Evolutionary conservation across 2,329 filamentous ascomycete species (phyloP).

Genomic region (Sporothrix luriei): DNA sequence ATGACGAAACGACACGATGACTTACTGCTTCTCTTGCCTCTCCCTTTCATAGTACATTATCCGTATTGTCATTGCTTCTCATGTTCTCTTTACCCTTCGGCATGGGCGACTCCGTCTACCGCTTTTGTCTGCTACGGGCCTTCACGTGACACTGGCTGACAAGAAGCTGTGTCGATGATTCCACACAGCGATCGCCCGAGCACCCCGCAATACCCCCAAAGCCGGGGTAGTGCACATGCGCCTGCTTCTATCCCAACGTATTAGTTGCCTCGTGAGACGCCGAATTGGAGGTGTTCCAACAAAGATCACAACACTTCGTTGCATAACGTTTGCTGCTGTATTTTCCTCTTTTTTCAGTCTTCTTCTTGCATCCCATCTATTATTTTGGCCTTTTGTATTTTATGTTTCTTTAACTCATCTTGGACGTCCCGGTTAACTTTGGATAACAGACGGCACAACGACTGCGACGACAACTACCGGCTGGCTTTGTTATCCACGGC

Average conservation of each 20-base stretch:
- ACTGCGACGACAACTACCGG: slow-evolving; percentile 8
- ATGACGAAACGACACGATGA: not conserved
- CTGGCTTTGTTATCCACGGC: not conserved
- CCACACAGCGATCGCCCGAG: not conserved
- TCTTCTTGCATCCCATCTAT: not conserved
- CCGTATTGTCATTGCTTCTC: not conserved
- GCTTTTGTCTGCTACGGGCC: not conserved
- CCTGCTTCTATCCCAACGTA: not conserved
- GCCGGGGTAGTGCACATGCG: not conserved
- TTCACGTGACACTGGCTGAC: not conserved
- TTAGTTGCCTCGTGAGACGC: not conserved
- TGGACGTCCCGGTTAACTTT: slow-evolving; percentile 5
- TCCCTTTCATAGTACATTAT: not conserved
- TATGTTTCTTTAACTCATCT: not conserved
- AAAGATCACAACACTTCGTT: not conserved
- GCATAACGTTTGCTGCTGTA: not conserved
- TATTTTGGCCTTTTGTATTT: not conserved
- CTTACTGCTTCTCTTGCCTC: not conserved
- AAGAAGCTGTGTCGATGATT: not conserved
- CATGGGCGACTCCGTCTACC: not conserved
- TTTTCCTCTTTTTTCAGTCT: not conserved
- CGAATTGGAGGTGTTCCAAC: not conserved
- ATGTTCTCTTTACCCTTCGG: slow-evolving; percentile 2
- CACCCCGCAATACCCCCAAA: not conserved
- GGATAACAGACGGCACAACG: not conserved